Evolutionary conservation across 2,329 filamentous ascomycete genomes (phyloP).

Genomic region (Ophiostoma ips): DNA sequence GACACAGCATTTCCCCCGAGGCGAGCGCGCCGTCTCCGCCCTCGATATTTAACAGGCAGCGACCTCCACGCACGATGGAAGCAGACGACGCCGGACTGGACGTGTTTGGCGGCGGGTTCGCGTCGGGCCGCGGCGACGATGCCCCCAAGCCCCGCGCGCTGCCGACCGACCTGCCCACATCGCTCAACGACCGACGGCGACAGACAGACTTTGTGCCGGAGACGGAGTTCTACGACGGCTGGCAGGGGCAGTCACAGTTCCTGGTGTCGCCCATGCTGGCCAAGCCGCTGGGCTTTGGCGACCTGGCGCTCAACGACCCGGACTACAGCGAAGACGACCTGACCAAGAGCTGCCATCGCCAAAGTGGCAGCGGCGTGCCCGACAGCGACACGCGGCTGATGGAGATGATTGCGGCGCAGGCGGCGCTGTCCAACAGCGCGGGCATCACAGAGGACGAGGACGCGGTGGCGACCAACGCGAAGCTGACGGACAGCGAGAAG

Average conservation of each 20-base stretch:
- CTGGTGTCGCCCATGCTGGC: slow-evolving; percentile 74
- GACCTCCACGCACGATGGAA: slow-evolving; percentile 2
- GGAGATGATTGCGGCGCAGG: slow-evolving; percentile 91
- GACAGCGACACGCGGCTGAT: slow-evolving; percentile 82
- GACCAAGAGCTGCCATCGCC: no score
- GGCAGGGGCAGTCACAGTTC: slow-evolving; percentile 98
- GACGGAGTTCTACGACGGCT: slow-evolving; percentile 97
- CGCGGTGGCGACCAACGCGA: slow-evolving; percentile 59
- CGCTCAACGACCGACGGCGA: slow-evolving; percentile 72
- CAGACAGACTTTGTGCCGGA: slow-evolving; percentile 56
- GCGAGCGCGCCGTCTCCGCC: no score
- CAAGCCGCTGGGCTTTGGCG: slow-evolving; percentile 68
- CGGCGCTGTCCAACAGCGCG: slow-evolving; percentile 54
- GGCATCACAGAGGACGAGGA: slow-evolving; percentile 58
- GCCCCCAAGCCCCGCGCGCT: slow-evolving; percentile 39
- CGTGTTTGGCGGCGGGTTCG: slow-evolving; percentile 9
- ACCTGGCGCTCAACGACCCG: slow-evolving; percentile 68
- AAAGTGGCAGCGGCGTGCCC: slow-evolving; percentile 32
- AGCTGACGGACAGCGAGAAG: slow-evolving; percentile 64
- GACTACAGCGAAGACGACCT: slow-evolving; percentile 56
- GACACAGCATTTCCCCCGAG: no score
- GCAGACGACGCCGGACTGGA: slow-evolving; percentile 1
- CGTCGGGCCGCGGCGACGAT: slow-evolving; percentile 1
- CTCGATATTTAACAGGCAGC: background rate
- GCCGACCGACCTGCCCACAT: slow-evolving; percentile 77